These are phyloP conservation scores for Syzygium jambos DNA, from an alignment of 345 rosid species.

Conservation along the genomic window DNA sequence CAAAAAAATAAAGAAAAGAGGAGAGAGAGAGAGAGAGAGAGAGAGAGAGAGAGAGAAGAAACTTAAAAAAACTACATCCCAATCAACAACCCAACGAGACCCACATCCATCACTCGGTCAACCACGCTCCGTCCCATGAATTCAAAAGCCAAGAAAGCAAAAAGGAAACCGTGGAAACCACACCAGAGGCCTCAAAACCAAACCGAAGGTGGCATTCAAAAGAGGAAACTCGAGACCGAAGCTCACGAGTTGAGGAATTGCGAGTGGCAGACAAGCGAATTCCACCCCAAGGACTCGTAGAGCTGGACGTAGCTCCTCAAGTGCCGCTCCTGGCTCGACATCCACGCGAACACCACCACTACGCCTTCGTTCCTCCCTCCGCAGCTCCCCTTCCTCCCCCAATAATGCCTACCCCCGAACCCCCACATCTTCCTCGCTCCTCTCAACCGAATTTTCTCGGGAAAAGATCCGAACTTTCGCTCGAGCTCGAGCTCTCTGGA, in stretches of 20 bases:
- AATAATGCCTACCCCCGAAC: conserved; percentile 68
- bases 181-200: background rate
- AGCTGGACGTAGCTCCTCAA: conserved; percentile 57
- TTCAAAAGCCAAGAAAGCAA: background rate
- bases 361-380: conserved; percentile 47
- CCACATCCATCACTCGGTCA: background rate
- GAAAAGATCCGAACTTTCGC: background rate
- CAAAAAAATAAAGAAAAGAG: background rate
- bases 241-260: conserved; percentile 72
- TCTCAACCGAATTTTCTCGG: background rate
- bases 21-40: background rate
- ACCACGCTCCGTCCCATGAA: background rate
- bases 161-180: background rate
- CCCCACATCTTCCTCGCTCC: conserved; percentile 55
- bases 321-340: conserved; percentile 72
- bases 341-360: conserved; percentile 78
- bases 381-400: conserved; percentile 44
- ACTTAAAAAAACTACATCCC: background rate
- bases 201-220: background rate
- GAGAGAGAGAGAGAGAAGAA: background rate
- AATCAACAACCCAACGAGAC: background rate
- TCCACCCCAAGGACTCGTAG: conserved; percentile 61
- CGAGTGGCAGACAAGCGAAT: conserved; percentile 81
- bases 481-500: background rate
- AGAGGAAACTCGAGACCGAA: background rate